Evolutionary conservation across 129 eudicot species (phyloP), one percentile per base, ranked within the genome.

Genomic region (Flaveria ramosissima): DNA sequence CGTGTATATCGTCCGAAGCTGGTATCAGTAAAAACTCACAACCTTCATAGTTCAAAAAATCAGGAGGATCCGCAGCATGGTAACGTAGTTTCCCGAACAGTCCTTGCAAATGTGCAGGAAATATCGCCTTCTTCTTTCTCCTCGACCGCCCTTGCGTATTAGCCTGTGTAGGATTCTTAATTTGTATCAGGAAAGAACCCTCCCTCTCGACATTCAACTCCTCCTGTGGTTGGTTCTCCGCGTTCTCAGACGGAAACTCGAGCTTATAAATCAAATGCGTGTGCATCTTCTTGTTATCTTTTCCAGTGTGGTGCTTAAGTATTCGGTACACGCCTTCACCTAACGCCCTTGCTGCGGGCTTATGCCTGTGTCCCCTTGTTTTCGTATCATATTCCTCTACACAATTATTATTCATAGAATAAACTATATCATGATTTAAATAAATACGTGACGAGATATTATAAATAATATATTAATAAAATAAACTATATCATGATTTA

Each of bases 311-410:
- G 82, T 86, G 90, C 64, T 36, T 61, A 19, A 86, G 76, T 74
- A 86, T 80, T 66, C 83, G 77, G 71, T 85, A 82, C 2, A 82
- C 47, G 19, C 89, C 89, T 82, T 85, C 86, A 6, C 86, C 90
- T 47, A 86, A 53, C 26, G 90, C 79, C 60, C 90, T 83, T 17
- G 90, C 90, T 7, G 85, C 73, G 1, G 88, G 65, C 6, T 39
- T 64, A 51, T 79, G 87, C 27, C 90, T 72, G 64, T 73, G 90
- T 69, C 87, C 90, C 21, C 74, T 83, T 0, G 80, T 86, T 55
- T 51, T n/a, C 4, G 85, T 83, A 42, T 83, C 83, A 7, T 86
- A 83, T 48, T 86, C 90, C 66, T 74, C 90, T 76, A 5, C 23
- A 51, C 7, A 27, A n/a, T 20, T 20, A 20, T 17, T 17, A 2